These are phyloP conservation scores for Colletotrichum orbiculare DNA, from an alignment of 2,329 filamentous ascomycete species.

Conservation along the genomic window DNA sequence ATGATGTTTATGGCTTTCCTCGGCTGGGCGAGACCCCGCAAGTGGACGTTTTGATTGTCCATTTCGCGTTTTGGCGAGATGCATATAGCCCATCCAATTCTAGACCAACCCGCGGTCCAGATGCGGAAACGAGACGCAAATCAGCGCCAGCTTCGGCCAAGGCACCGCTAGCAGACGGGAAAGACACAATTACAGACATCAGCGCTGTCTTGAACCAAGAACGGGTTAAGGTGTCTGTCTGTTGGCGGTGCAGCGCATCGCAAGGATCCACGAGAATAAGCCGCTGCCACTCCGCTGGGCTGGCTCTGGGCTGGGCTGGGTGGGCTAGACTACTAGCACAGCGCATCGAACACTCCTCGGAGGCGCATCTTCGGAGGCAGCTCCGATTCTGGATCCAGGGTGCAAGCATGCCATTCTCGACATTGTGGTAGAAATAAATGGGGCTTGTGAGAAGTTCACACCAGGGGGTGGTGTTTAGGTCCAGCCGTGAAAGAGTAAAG, in stretches of 20 bases:
- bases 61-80: neutral
- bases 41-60: neutral
- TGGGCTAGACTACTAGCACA: neutral
- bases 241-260: slow-evolving; percentile 15
- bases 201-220: slow-evolving; percentile 14
- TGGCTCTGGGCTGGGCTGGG: slow-evolving; percentile 2
- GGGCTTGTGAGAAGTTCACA: slow-evolving; percentile 18
- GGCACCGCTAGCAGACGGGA: slow-evolving; percentile 2
- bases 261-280: slow-evolving; percentile 9
- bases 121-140: slow-evolving; percentile 10
- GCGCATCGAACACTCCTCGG: neutral
- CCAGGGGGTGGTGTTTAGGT: slow-evolving; percentile 5
- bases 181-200: slow-evolving; percentile 3
- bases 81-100: neutral
- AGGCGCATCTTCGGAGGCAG: slow-evolving; percentile 29
- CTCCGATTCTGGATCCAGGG: slow-evolving; percentile 25
- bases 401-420: slow-evolving; percentile 32
- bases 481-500: neutral
- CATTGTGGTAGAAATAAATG: slow-evolving; percentile 23
- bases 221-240: slow-evolving; percentile 13
- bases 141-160: slow-evolving; percentile 14
- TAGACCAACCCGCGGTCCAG: slow-evolving; percentile 13
- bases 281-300: neutral
- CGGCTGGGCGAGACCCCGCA: neutral
- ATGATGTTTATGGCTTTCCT: slow-evolving; percentile 7